Evolutionary conservation across 208 protist genomes (phyloP).

Genomic region (Trypanosoma scelopori): DNA sequence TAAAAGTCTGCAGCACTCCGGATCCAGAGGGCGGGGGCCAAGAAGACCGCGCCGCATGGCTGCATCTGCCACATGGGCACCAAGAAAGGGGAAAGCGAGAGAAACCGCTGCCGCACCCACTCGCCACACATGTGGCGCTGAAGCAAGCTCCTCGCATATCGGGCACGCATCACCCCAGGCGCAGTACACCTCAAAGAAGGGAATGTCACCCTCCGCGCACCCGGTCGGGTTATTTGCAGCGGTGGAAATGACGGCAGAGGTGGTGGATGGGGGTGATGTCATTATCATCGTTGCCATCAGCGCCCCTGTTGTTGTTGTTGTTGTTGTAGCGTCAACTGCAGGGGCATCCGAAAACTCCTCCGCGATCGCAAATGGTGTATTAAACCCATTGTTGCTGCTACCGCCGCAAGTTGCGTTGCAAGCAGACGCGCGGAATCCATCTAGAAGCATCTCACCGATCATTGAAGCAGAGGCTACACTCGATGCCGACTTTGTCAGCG

Average conservation of each 20-base stretch:
- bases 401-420: not conserved
- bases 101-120: constrained; percentile 26
- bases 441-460: constrained; percentile 23
- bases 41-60: constrained; percentile 11
- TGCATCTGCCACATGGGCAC: constrained; percentile 37
- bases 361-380: not conserved
- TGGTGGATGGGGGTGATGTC: not conserved
- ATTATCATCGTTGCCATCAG: not conserved
- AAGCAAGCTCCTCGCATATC: constrained; percentile 64
- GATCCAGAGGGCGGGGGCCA: constrained; percentile 13
- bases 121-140: constrained; percentile 49
- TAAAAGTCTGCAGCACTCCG: constrained; percentile 26
- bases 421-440: constrained; percentile 7
- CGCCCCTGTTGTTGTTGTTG: not conserved
- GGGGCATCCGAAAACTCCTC: not conserved
- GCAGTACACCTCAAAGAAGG: constrained; percentile 47
- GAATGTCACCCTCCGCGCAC: not conserved
- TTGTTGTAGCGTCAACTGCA: not conserved
- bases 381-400: constrained; percentile 1
- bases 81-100: constrained; percentile 60
- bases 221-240: not conserved
- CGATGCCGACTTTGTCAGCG: constrained; percentile 1
- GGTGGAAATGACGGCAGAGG: constrained; percentile 1
- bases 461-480: constrained; percentile 19
- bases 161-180: constrained; percentile 77